These are phyloP conservation scores for Cornus kousa DNA, from an alignment of 148 eudicot species.

Conservation along the genomic window DNA sequence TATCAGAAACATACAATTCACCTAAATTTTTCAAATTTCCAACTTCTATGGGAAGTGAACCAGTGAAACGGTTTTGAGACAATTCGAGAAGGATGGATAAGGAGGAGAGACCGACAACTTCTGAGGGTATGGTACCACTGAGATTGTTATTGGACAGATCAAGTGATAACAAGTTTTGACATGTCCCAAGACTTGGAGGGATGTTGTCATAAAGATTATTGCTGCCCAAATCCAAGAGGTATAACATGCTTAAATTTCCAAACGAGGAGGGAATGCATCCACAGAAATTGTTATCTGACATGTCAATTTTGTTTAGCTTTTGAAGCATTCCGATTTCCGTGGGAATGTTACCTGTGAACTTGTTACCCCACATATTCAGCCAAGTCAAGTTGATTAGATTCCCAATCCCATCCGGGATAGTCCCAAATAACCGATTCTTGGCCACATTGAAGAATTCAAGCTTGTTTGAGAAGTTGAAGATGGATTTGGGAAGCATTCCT, in stretches of 20 bases:
- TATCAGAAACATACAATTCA: conserved; percentile 9
- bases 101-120: conserved; percentile 19
- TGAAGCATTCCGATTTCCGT: conserved; percentile 6
- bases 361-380: not conserved
- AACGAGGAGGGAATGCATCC: conserved; percentile 22
- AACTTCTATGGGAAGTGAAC: conserved; percentile 27
- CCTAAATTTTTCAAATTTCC: conserved; percentile 24
- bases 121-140: conserved; percentile 24
- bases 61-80: conserved; percentile 15
- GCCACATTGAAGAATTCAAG: not conserved
- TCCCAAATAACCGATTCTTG: conserved; percentile 18
- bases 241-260: conserved; percentile 31
- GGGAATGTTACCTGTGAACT: conserved; percentile 26
- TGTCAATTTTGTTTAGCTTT: not conserved
- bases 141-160: conserved; percentile 21
- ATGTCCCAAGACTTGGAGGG: conserved; percentile 31
- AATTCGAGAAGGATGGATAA: conserved; percentile 8
- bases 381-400: not conserved
- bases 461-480: conserved; percentile 18
- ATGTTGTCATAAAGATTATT: conserved; percentile 29
- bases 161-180: conserved; percentile 8
- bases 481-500: conserved; percentile 15
- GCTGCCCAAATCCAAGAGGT: not conserved
- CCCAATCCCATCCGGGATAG: conserved; percentile 21
- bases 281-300: conserved; percentile 14